These are phyloP conservation scores for Psilocybe cubensis DNA, from an alignment of 768 basidiomycete species.

Conservation along the genomic window DNA sequence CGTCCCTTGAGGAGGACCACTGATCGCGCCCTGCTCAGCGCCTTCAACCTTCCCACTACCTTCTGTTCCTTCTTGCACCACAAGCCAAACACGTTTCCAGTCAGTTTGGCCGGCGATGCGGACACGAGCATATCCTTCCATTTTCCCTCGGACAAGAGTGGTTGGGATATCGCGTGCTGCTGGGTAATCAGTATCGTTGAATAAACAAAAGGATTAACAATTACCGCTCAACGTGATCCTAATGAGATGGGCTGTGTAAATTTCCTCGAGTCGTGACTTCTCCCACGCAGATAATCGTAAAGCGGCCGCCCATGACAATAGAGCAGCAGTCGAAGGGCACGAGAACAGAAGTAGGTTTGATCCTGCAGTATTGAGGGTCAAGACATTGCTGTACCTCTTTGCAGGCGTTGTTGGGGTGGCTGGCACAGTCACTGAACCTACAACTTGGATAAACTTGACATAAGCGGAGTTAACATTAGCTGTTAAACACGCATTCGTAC, in stretches of 20 bases:
- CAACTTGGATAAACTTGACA: slow-evolving; percentile 73
- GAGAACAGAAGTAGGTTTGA: slow-evolving; percentile 89
- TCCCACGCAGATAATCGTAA: slow-evolving; percentile 93
- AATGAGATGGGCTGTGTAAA: slow-evolving; percentile 94
- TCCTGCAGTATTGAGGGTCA: slow-evolving; percentile 94
- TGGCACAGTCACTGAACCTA: slow-evolving; percentile 74
- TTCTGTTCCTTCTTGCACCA: slow-evolving; percentile 57
- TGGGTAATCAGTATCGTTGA: slow-evolving; percentile 5
- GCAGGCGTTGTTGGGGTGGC: slow-evolving; percentile 50
- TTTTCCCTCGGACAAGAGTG: slow-evolving; percentile 68
- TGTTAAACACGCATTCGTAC: slow-evolving; percentile 6
- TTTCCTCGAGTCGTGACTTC: slow-evolving; percentile 92
- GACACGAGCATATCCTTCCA: slow-evolving; percentile 92
- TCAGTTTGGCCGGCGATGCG: slow-evolving; percentile 97
- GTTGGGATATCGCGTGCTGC: slow-evolving; percentile 56
- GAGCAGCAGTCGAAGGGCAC: slow-evolving; percentile 68
- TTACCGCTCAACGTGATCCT: slow-evolving; percentile 65
- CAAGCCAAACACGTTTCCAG: slow-evolving; percentile 93
- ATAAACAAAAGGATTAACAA: slow-evolving; percentile 13
- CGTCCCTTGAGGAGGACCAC: slow-evolving; percentile 22
- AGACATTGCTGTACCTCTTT: slow-evolving; percentile 72
- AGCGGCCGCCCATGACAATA: slow-evolving; percentile 91
- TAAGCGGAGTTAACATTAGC: slow-evolving; percentile 6
- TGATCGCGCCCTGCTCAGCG: slow-evolving; percentile 23
- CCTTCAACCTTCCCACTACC: slow-evolving; percentile 17